Percentiles rank a stretch among this genome's conserved stretches.
phyloP scores from a whole-genome alignment of 139 green algal species.

The Micractinium sp. region DNA sequence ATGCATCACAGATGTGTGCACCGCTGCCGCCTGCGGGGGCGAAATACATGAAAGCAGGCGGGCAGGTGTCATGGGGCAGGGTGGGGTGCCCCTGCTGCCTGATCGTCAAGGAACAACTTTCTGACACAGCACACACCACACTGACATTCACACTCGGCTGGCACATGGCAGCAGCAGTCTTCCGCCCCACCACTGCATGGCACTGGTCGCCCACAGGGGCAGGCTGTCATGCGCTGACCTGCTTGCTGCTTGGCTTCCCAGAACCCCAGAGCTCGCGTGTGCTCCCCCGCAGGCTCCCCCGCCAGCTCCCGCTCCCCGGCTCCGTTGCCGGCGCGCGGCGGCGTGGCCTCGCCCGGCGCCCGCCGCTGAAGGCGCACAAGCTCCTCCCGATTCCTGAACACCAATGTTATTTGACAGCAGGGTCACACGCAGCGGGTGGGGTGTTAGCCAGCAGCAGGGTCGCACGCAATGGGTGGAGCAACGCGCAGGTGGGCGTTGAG shows the following conservation, averaged over 20 bases:
- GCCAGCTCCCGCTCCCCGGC: neutral
- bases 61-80: too few relatives aligned
- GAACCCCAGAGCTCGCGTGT: conserved; percentile 24
- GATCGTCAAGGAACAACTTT: too few relatives aligned
- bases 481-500: neutral
- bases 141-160: too few relatives aligned
- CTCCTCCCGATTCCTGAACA: conserved; percentile 13
- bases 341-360: neutral
- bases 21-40: too few relatives aligned
- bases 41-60: too few relatives aligned
- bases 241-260: conserved; percentile 10
- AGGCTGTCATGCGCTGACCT: neutral
- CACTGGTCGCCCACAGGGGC: neutral
- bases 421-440: too few relatives aligned
- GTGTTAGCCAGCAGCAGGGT: too few relatives aligned
- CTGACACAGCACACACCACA: too few relatives aligned
- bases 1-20: too few relatives aligned
- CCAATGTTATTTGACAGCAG: neutral
- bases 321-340: neutral
- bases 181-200: neutral
- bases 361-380: conserved; percentile 15
- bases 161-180: neutral
- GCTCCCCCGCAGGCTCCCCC: neutral
- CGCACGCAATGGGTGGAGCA: neutral
- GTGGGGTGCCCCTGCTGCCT: too few relatives aligned